Base-by-base conservation (phyloP, 2,329 filamentous ascomycete species). In the Claviceps pazoutovae region DNA sequence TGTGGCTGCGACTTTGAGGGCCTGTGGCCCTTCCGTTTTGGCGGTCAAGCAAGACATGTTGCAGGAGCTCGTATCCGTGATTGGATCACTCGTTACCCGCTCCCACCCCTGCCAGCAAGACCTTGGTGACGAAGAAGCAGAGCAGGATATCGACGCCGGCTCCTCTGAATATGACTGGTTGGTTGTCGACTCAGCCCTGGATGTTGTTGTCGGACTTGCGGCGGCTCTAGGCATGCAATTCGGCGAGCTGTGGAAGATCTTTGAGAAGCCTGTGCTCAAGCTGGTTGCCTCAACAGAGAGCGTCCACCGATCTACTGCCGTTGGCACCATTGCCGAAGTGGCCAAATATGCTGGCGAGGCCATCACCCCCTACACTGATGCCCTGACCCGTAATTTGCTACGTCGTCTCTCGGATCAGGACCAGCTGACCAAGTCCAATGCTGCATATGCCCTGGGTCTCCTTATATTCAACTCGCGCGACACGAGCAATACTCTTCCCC, bases 91-190 rank as follows among this genome's bases (percentile, higher is more conserved):
- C 63, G 84, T 97, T 62, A 91, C 84, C 56, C 90, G 91, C 69
- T 83, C 86, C 56, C 93, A 98, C 71, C 83, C 87, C 52, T 96
- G 88, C 74, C 93, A 98, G 71, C 81, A 91, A 63, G 91, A 96
- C 63, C 80, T 94, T 21, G 87, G 85, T 46, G 84, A 86, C 54
- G 84, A 88, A 55, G 85, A 87, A 52, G 89, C 91, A 59, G 80
- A 84, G 56, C 77, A 81, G 52, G 82, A 83, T n/a, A 74, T 82
- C 9, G 80, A 86, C 52, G 73, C 73, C 51, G 91, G 89, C 65
- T 86, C 85, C 34, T 95, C 91, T 2, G 93, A 98, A 71, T 95
- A 95, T 62, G 93, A 97, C 73, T 97, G 93, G 93, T 80, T 96
- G 17, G 84, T 95, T 49, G 85, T 97, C 51, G 93, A 98, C 71